phyloP scores from a whole-genome alignment of 2,329 filamentous ascomycete species.

The Claviceps capensis region DNA sequence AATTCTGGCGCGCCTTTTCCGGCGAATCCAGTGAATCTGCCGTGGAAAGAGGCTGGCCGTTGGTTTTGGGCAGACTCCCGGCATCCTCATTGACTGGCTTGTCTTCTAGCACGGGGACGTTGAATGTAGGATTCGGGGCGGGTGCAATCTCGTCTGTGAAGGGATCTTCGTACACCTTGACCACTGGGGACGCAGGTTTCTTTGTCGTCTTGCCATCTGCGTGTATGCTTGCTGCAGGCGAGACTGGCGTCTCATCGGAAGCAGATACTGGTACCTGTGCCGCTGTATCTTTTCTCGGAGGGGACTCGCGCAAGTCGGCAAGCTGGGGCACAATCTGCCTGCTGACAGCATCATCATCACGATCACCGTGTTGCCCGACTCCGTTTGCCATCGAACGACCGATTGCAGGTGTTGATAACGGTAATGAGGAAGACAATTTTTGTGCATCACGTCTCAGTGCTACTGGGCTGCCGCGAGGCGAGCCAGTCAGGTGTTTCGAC shows the following conservation, averaged over 20 bases:
- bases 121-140: slow-evolving; percentile 30
- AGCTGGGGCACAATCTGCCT: slow-evolving; percentile 36
- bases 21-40: slow-evolving; percentile 14
- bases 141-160: slow-evolving; percentile 33
- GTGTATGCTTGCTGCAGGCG: slow-evolving; percentile 5
- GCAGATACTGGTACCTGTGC: slow-evolving; percentile 3
- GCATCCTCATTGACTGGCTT: slow-evolving; percentile 45
- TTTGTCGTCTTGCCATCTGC: not conserved
- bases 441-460: slow-evolving; percentile 22
- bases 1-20: slow-evolving; percentile 43
- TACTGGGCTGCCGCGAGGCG: slow-evolving; percentile 28
- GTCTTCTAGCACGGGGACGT: slow-evolving; percentile 42
- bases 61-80: slow-evolving; percentile 16
- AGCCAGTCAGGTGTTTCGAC: slow-evolving; percentile 22
- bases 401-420: slow-evolving; percentile 9
- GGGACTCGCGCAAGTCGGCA: slow-evolving; percentile 21
- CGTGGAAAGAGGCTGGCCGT: slow-evolving; percentile 9
- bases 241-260: slow-evolving; percentile 3
- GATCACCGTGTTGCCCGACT: slow-evolving; percentile 17
- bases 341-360: slow-evolving; percentile 26
- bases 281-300: slow-evolving; percentile 12
- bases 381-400: slow-evolving; percentile 38
- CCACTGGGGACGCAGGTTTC: slow-evolving; percentile 4
- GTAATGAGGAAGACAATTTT: slow-evolving; percentile 5
- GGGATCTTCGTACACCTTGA: slow-evolving; percentile 51